These are phyloP conservation scores for Phytophthora tubulina DNA, from an alignment of 352 stramenopile genomes.

Conservation along the genomic window DNA sequence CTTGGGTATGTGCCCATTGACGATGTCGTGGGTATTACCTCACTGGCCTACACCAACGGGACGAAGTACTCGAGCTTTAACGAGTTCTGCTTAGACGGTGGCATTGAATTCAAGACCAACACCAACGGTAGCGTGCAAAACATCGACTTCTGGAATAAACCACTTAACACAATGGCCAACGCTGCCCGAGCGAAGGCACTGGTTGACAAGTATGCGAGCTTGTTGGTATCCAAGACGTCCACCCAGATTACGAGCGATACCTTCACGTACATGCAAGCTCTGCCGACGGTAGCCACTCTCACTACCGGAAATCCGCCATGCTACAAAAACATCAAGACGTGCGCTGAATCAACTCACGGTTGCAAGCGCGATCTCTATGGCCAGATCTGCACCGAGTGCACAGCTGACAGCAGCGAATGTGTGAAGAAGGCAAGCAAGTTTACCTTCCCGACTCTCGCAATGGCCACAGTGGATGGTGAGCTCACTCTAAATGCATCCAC, in stretches of 20 bases:
- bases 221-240: constrained; percentile 34
- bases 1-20: constrained; percentile 76
- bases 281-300: constrained; percentile 50
- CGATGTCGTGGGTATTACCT: constrained; percentile 70
- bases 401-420: constrained; percentile 26
- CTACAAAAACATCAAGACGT: constrained; percentile 58
- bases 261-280: constrained; percentile 47
- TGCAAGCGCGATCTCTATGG: constrained; percentile 64
- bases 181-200: constrained; percentile 43
- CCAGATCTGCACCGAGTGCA: constrained; percentile 64
- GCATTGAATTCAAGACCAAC: constrained; percentile 53
- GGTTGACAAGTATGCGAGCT: constrained; percentile 53
- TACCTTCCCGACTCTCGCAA: constrained; percentile 28
- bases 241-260: constrained; percentile 37
- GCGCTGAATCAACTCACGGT: constrained; percentile 37
- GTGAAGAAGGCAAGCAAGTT: constrained; percentile 2
- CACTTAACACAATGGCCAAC: constrained; percentile 47
- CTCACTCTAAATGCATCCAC: neutral
- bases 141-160: constrained; percentile 68
- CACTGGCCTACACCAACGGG: constrained; percentile 15
- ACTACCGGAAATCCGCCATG: constrained; percentile 56
- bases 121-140: constrained; percentile 18
- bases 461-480: constrained; percentile 21
- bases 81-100: constrained; percentile 65
- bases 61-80: constrained; percentile 44